Percentiles rank a stretch among this genome's conserved stretches.
These are phyloP conservation scores for Metschnikowia corniflorae DNA, from an alignment of 805 yeast genomes.

Conservation along the genomic window DNA sequence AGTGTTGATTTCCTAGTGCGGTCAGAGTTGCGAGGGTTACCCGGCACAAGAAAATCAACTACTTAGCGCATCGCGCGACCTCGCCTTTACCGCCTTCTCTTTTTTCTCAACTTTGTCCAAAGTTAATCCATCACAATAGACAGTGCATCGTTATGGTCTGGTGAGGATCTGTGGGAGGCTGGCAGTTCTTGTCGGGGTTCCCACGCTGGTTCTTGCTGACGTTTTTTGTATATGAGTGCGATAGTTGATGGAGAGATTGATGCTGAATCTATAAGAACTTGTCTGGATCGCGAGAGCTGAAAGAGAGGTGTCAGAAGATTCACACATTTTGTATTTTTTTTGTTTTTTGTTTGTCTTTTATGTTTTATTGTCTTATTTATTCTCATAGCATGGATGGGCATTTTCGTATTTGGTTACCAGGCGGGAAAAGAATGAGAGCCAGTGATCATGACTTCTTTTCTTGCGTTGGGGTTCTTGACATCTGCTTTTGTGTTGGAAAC, in stretches of 20 bases:
- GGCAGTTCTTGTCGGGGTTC: slow-evolving; percentile 31
- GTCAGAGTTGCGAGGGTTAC: slow-evolving; percentile 16
- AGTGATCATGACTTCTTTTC: too few relatives aligned
- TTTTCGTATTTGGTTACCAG: too few relatives aligned
- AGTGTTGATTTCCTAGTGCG: too few relatives aligned
- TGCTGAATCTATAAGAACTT: slow-evolving; percentile 42
- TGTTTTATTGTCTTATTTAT: not conserved
- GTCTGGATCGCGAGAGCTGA: slow-evolving; percentile 44
- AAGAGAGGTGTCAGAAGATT: slow-evolving; percentile 52
- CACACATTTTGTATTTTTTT: slow-evolving; percentile 26
- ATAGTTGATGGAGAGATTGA: slow-evolving; percentile 47
- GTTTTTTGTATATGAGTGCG: slow-evolving; percentile 32
- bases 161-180: slow-evolving; percentile 16
- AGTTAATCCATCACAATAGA: slow-evolving; percentile 64
- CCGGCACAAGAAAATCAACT: slow-evolving; percentile 13
- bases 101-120: slow-evolving; percentile 56
- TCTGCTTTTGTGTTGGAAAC: too few relatives aligned
- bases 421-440: too few relatives aligned
- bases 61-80: slow-evolving; percentile 5
- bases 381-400: too few relatives aligned
- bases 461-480: too few relatives aligned
- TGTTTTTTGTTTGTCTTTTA: not conserved
- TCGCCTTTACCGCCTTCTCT: not conserved
- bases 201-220: slow-evolving; percentile 20
- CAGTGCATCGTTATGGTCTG: slow-evolving; percentile 51